Percentiles rank a stretch among this genome's conserved stretches.
phyloP scores from a whole-genome alignment of 2,329 filamentous ascomycete species.

The Fusarium sp. region DNA sequence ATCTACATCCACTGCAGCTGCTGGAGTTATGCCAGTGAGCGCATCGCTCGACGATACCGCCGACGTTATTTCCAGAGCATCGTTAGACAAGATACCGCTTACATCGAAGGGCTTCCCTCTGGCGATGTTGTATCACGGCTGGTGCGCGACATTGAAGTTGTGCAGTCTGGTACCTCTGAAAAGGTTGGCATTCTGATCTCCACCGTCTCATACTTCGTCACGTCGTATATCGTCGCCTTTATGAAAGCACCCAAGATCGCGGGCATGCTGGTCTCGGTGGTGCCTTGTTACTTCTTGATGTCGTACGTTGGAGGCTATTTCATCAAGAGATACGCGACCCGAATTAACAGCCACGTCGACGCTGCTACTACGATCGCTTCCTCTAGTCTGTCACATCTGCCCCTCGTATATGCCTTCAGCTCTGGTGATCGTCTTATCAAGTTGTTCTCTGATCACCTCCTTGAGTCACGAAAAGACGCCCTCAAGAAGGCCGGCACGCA shows the following conservation, averaged over 20 bases:
- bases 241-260: not conserved
- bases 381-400: slow-evolving; percentile 68
- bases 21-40: not conserved
- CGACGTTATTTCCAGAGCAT: not conserved
- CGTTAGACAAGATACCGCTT: not conserved
- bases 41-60: not conserved
- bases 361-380: slow-evolving; percentile 60
- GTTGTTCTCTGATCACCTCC: slow-evolving; percentile 59
- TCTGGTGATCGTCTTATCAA: slow-evolving; percentile 56
- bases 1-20: slow-evolving; percentile 4
- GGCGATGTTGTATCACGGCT: slow-evolving; percentile 2
- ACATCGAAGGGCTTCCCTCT: not conserved
- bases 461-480: slow-evolving; percentile 61
- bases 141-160: not conserved
- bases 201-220: not conserved
- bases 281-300: slow-evolving; percentile 1
- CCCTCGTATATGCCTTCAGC: slow-evolving; percentile 71
- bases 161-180: slow-evolving; percentile 3
- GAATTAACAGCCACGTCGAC: not conserved
- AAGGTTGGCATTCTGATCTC: slow-evolving; percentile 3
- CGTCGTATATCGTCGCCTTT: slow-evolving; percentile 1
- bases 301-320: not conserved
- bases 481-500: slow-evolving; percentile 67
- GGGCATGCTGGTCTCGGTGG: not conserved
- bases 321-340: not conserved